Conservation (phyloP, 139 green algal genomes). For the Closterium sp. region DNA sequence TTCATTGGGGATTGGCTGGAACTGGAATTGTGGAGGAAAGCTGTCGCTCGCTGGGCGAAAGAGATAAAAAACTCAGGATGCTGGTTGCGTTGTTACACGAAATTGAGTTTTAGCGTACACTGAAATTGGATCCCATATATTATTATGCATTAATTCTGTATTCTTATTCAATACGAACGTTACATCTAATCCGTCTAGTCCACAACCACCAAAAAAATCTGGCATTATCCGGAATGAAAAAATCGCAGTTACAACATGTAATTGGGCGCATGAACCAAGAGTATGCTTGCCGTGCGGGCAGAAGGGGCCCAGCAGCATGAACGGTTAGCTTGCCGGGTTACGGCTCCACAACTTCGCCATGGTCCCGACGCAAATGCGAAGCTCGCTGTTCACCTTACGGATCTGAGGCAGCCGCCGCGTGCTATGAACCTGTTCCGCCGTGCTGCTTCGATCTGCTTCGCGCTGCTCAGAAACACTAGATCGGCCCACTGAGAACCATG, state of each 20-base stretch:
- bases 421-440: background rate
- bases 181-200: no score
- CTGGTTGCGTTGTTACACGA: background rate
- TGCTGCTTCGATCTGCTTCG: background rate
- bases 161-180: no score
- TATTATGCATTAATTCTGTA: no score
- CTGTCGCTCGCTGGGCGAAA: background rate
- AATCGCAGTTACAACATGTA: no score
- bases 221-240: no score
- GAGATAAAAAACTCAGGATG: background rate
- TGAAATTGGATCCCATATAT: no score
- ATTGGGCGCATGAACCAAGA: background rate
- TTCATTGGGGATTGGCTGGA: no score
- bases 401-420: background rate
- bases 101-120: no score
- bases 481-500: background rate
- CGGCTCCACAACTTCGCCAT: background rate
- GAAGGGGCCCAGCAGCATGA: background rate
- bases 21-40: background rate
- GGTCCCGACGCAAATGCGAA: background rate
- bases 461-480: background rate
- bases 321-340: background rate
- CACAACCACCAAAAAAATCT: no score
- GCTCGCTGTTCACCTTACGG: background rate
- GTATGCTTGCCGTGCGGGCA: background rate